Conservation (phyloP, 2,329 filamentous ascomycete species). For the Chrysoporthe deuterocubensis region DNA sequence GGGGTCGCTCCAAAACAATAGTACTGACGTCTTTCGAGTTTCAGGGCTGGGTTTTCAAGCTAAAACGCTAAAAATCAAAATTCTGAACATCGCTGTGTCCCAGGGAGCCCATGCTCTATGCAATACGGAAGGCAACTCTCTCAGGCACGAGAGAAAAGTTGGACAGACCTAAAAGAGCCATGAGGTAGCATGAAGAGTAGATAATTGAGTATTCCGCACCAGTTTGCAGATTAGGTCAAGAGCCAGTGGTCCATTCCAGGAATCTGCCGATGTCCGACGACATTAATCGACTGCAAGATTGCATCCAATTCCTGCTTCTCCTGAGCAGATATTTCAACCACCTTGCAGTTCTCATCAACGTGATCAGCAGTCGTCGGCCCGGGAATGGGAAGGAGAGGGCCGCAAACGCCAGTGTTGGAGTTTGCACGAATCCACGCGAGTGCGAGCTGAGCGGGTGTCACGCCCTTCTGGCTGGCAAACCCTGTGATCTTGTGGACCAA, state of each 20-base stretch:
- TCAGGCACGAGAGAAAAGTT: not conserved
- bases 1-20: not conserved
- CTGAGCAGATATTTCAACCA: not conserved
- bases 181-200: not conserved
- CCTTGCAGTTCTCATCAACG: slow-evolving; percentile 9
- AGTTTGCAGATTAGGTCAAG: not conserved
- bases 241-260: slow-evolving; percentile 6
- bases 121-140: too few species aligned
- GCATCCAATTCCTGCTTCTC: slow-evolving; percentile 8
- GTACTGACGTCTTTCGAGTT: not conserved
- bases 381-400: slow-evolving; percentile 13
- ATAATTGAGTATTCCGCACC: not conserved
- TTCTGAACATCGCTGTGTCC: not conserved
- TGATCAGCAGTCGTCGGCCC: slow-evolving; percentile 2
- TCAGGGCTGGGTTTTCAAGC: not conserved
- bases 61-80: not conserved
- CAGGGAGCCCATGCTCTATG: too few species aligned
- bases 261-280: slow-evolving; percentile 9
- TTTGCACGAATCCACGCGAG: slow-evolving; percentile 16
- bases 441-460: slow-evolving; percentile 16
- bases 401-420: slow-evolving; percentile 5
- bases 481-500: slow-evolving; percentile 10
- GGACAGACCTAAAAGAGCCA: not conserved
- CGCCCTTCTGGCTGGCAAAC: not conserved
- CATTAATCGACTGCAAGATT: not conserved